Conservation (phyloP, 768 basidiomycete genomes). For the Mycena sanguinolenta region DNA sequence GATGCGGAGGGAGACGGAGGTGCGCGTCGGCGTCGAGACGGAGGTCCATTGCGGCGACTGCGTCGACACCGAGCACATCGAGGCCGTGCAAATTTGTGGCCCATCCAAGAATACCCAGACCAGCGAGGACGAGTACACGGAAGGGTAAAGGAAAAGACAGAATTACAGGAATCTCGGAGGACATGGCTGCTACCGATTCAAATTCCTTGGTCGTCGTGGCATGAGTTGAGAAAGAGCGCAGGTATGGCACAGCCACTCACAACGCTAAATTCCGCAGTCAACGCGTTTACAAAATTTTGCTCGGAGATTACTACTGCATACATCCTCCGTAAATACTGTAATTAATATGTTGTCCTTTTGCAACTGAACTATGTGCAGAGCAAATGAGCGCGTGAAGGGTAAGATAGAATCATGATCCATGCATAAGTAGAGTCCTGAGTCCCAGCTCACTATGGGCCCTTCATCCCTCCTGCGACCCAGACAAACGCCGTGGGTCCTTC, state of each 20-base stretch:
- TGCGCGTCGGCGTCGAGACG: conserved; percentile 48
- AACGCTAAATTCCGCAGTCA: no score
- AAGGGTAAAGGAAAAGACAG: conserved; percentile 90
- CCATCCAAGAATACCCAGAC: conserved; percentile 90
- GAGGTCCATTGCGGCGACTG: conserved; percentile 77
- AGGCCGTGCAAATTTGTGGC: conserved; percentile 93
- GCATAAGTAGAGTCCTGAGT: background rate
- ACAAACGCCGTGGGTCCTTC: conserved; percentile 16
- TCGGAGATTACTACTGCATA: background rate
- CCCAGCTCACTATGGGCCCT: conserved; percentile 20
- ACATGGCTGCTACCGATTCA: conserved; percentile 26
- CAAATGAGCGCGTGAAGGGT: background rate
- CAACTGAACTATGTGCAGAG: background rate
- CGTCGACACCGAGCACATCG: conserved; percentile 80
- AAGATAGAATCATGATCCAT: background rate
- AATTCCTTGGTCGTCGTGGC: conserved; percentile 17
- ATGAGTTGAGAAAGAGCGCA: conserved; percentile 13
- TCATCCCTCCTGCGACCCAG: conserved; percentile 33
- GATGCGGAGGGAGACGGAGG: conserved; percentile 43
- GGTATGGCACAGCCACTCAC: background rate
- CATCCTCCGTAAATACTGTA: background rate
- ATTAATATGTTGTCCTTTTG: background rate
- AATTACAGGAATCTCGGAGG: conserved; percentile 62
- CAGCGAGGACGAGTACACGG: conserved; percentile 85
- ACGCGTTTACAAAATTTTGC: no score